These are phyloP conservation scores for Coniella lustricola DNA, from an alignment of 2,329 filamentous ascomycete genomes.

Conservation along the genomic window DNA sequence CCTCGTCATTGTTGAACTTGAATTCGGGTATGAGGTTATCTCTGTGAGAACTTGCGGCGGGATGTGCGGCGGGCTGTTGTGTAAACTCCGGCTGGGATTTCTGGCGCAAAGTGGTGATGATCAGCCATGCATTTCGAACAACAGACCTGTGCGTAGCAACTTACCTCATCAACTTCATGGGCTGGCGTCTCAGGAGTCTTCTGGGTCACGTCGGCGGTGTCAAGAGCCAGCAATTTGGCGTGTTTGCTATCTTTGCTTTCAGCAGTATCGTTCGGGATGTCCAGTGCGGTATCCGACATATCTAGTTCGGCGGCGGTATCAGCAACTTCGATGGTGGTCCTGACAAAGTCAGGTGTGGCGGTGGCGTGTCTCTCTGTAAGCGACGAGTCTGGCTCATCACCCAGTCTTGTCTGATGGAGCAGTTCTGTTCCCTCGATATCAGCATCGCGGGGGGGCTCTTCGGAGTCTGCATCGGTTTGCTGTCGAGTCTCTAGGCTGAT, in stretches of 20 bases:
- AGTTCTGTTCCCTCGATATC: conserved; percentile 4
- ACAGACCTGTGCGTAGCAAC: neutral
- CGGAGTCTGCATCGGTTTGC: neutral
- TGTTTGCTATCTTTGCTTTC: conserved; percentile 27
- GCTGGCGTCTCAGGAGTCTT: too few species aligned
- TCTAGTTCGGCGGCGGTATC: conserved; percentile 28
- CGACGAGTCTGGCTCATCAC: conserved; percentile 15
- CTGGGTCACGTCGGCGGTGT: too few species aligned
- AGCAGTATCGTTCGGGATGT: conserved; percentile 26
- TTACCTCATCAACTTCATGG: conserved; percentile 23
- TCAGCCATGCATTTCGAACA: neutral
- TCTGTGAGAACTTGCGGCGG: neutral
- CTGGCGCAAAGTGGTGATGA: neutral
- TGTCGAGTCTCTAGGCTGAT: neutral
- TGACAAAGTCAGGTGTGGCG: conserved; percentile 23
- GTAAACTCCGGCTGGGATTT: neutral
- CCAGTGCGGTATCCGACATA: conserved; percentile 25
- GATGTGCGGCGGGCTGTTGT: neutral
- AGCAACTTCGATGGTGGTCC: conserved; percentile 28
- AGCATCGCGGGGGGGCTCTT: neutral
- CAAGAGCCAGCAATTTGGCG: too few species aligned
- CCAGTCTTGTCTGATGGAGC: conserved; percentile 11
- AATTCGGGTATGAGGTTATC: conserved; percentile 3
- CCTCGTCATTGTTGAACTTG: conserved; percentile 9
- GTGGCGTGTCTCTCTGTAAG: conserved; percentile 18